A percentile compares a stretch with the other conserved stretches of the same genome.
phyloP scores from a whole-genome alignment of 1,139 yeast genomes.

The Yamadazyma mexicana region DNA sequence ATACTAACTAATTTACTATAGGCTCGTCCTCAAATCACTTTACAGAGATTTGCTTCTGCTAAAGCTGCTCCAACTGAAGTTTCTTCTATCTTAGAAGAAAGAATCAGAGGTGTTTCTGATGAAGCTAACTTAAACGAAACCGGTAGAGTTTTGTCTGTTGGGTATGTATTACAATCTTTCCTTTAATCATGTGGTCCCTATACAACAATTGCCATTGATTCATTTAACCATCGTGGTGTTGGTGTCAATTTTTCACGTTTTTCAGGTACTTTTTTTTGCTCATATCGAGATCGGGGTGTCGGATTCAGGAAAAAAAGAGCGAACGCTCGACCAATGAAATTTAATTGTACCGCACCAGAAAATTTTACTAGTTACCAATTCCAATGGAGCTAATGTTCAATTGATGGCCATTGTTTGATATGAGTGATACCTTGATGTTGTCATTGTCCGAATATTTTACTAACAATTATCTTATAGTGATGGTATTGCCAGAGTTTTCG shows the following conservation, averaged over 20 bases:
- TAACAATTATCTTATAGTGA: slow-evolving; percentile 57
- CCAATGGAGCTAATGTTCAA: background rate
- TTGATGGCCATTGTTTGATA: background rate
- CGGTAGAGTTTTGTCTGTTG: slow-evolving; percentile 98
- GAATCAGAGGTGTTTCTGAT: slow-evolving; percentile 98
- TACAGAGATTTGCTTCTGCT: slow-evolving; percentile 85
- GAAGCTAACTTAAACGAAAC: slow-evolving; percentile 98
- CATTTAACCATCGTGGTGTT: background rate
- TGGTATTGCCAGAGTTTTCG: slow-evolving; percentile 99
- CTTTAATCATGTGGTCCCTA: background rate
- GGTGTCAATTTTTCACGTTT: slow-evolving; percentile 1
- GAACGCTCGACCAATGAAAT: slow-evolving; percentile 19
- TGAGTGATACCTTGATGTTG: background rate
- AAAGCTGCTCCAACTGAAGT: slow-evolving; percentile 99
- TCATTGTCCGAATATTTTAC: slow-evolving; percentile 9
- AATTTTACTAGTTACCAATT: no score
- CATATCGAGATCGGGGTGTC: slow-evolving; percentile 9
- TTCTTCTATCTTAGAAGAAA: slow-evolving; percentile 97
- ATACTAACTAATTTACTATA: slow-evolving; percentile 24
- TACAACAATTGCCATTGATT: background rate
- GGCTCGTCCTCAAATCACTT: slow-evolving; percentile 73
- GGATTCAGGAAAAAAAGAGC: slow-evolving; percentile 8
- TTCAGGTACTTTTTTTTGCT: slow-evolving; percentile 2
- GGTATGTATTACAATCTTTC: slow-evolving; percentile 49
- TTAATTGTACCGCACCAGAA: no score